A percentile compares a stretch with the other conserved stretches of the same genome.
Evolutionary conservation across 73 alveolate species (phyloP).

Genomic region (Stentor roeselii): DNA sequence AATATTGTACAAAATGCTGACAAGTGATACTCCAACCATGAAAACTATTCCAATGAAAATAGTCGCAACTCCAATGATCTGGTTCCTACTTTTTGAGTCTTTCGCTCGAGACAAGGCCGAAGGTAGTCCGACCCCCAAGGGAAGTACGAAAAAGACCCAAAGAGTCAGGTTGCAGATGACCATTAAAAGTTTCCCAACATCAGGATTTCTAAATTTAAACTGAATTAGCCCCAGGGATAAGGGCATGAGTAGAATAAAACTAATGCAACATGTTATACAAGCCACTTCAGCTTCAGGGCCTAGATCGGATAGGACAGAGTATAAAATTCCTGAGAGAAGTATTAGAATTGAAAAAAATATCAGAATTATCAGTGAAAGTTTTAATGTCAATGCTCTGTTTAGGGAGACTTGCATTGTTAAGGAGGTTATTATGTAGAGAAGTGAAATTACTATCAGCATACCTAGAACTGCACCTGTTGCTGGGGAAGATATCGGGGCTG

Average conservation of each 20-base stretch:
- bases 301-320: neutral
- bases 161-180: neutral
- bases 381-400: neutral
- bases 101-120: neutral
- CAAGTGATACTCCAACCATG: neutral
- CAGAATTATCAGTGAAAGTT: no score
- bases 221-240: neutral
- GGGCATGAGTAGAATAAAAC: neutral
- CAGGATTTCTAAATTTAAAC: neutral
- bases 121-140: neutral
- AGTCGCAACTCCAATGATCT: neutral
- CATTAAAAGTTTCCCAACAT: neutral
- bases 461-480: neutral
- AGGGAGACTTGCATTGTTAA: neutral
- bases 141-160: conserved; percentile 16
- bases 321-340: neutral
- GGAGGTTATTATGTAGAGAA: neutral
- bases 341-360: neutral
- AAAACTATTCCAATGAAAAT: neutral
- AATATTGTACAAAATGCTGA: neutral
- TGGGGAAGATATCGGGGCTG: neutral
- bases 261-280: neutral
- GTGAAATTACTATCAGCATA: neutral
- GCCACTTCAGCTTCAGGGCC: neutral
- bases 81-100: no score